Evolutionary conservation across 331 rosid species (phyloP).

Genomic region (Pyracantha coccinea): DNA sequence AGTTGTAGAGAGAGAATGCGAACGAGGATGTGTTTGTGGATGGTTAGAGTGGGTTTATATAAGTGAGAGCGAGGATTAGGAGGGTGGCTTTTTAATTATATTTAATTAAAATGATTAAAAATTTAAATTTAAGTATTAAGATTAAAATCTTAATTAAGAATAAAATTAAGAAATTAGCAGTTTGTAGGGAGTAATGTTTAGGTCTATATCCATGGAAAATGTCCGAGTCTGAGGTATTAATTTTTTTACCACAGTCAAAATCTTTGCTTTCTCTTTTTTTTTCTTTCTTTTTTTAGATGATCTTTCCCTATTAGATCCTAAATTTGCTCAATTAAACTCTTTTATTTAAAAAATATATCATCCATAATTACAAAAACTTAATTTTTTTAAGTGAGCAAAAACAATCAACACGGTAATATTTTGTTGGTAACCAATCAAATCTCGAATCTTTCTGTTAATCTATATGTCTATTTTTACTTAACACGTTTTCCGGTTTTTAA

Average conservation of each 20-base stretch:
- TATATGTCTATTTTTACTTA: too few relatives aligned
- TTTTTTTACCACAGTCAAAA: neutral
- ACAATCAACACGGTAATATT: neutral
- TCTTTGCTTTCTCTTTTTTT: neutral
- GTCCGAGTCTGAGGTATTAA: neutral
- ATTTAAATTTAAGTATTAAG: too few relatives aligned
- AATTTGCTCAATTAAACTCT: neutral
- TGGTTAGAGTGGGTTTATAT: neutral
- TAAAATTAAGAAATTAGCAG: neutral
- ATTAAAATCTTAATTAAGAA: too few relatives aligned
- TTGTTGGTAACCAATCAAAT: neutral
- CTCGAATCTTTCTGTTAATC: neutral
- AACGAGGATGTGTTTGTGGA: neutral
- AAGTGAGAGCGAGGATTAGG: neutral
- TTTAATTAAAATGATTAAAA: too few relatives aligned
- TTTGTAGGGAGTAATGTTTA: too few relatives aligned
- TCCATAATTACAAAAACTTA: neutral
- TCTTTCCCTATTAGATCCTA: neutral
- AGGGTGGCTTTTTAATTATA: neutral
- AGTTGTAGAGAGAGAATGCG: constrained; percentile 3
- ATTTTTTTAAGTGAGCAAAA: neutral
- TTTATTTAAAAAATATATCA: neutral
- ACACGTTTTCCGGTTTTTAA: rapidly evolving
- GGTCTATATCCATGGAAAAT: neutral
- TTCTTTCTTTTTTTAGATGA: neutral